Evolutionary conservation across 1,284 basidiomycete genomes (phyloP), one percentile per base, ranked within the genome.

Genomic region (Termitomyces sp.): DNA sequence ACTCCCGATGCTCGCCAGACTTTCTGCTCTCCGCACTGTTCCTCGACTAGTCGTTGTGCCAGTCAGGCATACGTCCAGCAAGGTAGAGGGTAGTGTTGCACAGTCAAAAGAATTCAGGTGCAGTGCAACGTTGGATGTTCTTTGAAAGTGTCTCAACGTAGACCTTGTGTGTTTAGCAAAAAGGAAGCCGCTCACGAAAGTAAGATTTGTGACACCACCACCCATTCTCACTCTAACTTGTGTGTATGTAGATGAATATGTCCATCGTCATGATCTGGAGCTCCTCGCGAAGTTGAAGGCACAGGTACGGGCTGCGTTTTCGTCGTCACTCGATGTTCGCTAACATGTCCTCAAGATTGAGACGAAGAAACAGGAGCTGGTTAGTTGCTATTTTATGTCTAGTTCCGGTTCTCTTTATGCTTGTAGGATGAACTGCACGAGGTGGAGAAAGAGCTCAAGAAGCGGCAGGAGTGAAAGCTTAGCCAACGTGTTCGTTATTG

Each of bases 141-240:
- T 56, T 63, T 53, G 59, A 63, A 34, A n/a, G 24, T 55, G 49
- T 57, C 55, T 64, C 44, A 64, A 24, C 30, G 3, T 46, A 39
- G 24, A 50, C 36, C 54, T 17, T 59, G 61, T 56, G 31, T 33
- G 39, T 64, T 47, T 66, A 90, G 87, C 62, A 82, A 83, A 70
- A 88, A 82, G 69, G 88, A 89, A 68, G 83, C 78, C 67, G 88
- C 86, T 15, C 80, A 87, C 56, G 87, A 89, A 73, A 80, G 86
- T 84, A 60, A 52, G 65, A n/a, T n/a, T 38, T 2, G 6, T 21
- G 13, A 13, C 7, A 7, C n/a, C 24, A n/a, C 2, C 12, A 10
- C 8, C 21, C 15, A 9, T 24, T 12, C 7, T 46, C 3, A 26
- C 8, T 19, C 58, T 53, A 47, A 43, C 10, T 33, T 55, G 30